Percentiles rank a stretch among this genome's conserved stretches.
Conservation (phyloP, 192 early-diverging fungal species). For the Spinellus fusiger region DNA sequence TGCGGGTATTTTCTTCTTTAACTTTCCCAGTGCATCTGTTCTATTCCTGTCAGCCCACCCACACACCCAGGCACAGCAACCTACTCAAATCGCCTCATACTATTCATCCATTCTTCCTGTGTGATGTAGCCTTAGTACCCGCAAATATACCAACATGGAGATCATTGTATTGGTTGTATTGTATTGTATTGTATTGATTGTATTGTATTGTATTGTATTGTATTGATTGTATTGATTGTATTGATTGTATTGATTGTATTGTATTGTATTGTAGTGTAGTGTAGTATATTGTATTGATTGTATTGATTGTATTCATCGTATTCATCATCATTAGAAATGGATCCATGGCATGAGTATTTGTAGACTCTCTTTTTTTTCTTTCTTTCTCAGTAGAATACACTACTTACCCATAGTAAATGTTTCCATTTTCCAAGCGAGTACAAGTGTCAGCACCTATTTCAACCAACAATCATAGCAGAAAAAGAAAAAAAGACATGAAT, state of each 20-base stretch:
- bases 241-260: too few relatives aligned
- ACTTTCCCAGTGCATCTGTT: constrained; percentile 29
- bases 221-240: neutral
- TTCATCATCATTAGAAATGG: neutral
- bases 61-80: too few relatives aligned
- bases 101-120: constrained; percentile 30
- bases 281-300: neutral
- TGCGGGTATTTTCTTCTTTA: constrained; percentile 30
- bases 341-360: neutral
- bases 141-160: too few relatives aligned
- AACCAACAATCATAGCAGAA: neutral
- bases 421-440: constrained; percentile 29
- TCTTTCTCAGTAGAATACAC: neutral
- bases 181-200: neutral
- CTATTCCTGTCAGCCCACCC: constrained; percentile 12
- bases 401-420: constrained; percentile 24
- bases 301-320: too few relatives aligned
- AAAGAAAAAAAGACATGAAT: neutral
- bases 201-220: neutral
- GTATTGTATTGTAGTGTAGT: neutral
- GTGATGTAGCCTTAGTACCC: constrained; percentile 27
- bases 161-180: too few relatives aligned
- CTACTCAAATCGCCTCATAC: constrained; percentile 22
- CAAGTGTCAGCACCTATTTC: constrained; percentile 15
- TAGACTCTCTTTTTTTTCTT: neutral